Evolutionary conservation across 306 rosid species (phyloP).

Genomic region (Mimosa pudica): DNA sequence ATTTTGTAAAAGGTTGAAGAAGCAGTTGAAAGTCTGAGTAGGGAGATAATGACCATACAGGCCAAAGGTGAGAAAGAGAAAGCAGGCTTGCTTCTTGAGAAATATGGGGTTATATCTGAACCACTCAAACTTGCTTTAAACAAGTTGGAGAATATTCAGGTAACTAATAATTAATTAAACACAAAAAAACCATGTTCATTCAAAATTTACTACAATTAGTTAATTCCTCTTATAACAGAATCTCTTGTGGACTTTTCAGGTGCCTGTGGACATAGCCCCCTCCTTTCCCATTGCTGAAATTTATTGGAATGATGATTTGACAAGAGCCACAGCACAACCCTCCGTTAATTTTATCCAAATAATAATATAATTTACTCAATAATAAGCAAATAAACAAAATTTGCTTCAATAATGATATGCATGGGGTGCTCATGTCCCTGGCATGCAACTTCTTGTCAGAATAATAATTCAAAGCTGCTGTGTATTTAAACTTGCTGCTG

Average conservation of each 20-base stretch:
- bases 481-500: not conserved
- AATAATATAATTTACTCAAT: too few species aligned
- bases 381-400: too few species aligned
- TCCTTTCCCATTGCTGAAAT: conserved; percentile 65
- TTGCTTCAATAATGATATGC: not conserved
- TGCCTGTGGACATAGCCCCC: conserved; percentile 83
- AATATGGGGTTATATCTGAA: conserved; percentile 53
- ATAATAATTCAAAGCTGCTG: conserved; percentile 1
- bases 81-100: conserved; percentile 72
- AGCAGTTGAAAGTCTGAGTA: conserved; percentile 82
- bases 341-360: not conserved
- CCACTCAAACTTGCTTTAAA: conserved; percentile 67
- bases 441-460: not conserved
- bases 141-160: conserved; percentile 78
- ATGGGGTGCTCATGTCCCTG: not conserved
- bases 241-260: conserved; percentile 46
- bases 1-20: conserved; percentile 59
- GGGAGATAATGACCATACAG: conserved; percentile 84
- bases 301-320: conserved; percentile 42
- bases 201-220: not conserved
- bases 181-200: not conserved
- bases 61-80: conserved; percentile 87
- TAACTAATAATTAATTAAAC: conserved; percentile 10
- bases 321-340: not conserved
- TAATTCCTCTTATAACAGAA: conserved; percentile 10